Evolutionary conservation across 169 alveolate genomes (phyloP), one percentile per base, ranked within the genome.

Genomic region (Eimeria necatrix): DNA sequence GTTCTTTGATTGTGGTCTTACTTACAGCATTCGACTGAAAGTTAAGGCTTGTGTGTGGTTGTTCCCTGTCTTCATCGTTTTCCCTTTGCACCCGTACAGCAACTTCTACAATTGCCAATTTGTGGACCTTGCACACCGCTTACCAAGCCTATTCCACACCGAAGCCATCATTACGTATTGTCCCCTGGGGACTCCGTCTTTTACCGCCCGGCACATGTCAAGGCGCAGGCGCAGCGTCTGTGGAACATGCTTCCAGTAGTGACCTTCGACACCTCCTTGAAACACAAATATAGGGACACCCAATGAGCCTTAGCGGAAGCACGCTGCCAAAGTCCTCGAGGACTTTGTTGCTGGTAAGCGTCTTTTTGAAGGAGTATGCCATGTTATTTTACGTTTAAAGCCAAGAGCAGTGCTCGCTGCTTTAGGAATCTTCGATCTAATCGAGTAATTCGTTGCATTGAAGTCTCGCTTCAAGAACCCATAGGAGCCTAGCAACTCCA

Each of bases 131-230:
- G 53, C 10, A 48, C 74, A 48, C 18, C n/a, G 12, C 95, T 24
- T 92, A 92, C 95, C 95, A 22, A 92, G 93, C 52, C 95, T n/a
- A 76, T 97, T 97, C 93, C 96, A 73, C 9, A 96, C 95, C 46
- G 97, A 93, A 51, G 85, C 95, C 89, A 96, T 70, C 76, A 97
- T 91, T 20, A 96, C 97, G 81, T 93, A 97, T 73, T 91, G 96
- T n/a, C 97, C 98, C 59, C 96, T 88, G n/a, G 97, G 97, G 16
- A 97, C 94, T 71, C 96, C 96, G 80, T 97, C 98, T 56, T 97
- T 97, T 78, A 96, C 96, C 16, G 97, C 97, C 83, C 97, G 94
- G 10, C 96, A 81, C 52, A 95, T 41, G 41, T 96, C 97, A 2
- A 97, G 89, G 51, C 96, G 97, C 8, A 97, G 94, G 26, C 95